Base-by-base conservation (phyloP, 2,329 filamentous ascomycete genomes). In the Hymenoscyphus albidus region DNA sequence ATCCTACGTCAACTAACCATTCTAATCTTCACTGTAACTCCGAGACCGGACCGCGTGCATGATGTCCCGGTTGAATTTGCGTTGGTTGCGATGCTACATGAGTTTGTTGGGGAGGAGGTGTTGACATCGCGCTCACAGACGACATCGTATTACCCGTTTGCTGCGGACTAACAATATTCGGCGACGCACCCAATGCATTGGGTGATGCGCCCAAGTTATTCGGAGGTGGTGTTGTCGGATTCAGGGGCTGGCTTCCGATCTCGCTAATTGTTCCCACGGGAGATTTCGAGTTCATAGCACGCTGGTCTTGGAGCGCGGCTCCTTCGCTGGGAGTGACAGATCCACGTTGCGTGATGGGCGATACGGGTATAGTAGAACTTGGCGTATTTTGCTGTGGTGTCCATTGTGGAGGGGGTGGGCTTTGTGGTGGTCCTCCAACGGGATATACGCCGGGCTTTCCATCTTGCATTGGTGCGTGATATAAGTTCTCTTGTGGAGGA, bases 231-330 rank as follows among this genome's bases (percentile, higher is more conserved):
- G 14, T 18, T 13, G 13, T 32, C 16, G 16, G 55, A 38, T 35
- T 32, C 16, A 56, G 56, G 22, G 44, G n/a, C 27, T 48, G 39
- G 31, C 22, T 56, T 38, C 59, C 59, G 3, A 62, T 62, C 48
- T 62, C 60, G 51, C 48, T 62, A 5, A 62, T 51, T 9, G 60
- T 62, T 27, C 48, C 35, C 13, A 44, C 60, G 5, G 60, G 60
- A 55, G 40, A 54, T 31, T 42, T 62, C 16, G 31, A 42, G 16
- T 38, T 42, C 2, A 40, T 9, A n/a, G 5, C 35, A 16, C 60
- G 44, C 35, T 55, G 48, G 6, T 62, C 40, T n/a, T 62, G 40
- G 22, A 62, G 13, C 12, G 60, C 44, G 7, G 22, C 10, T 6
- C 38, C 48, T n/a, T 62, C 60, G 12, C 32, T 56, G 31, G 60